Evolutionary conservation across 192 early-diverging fungal genomes (phyloP), one percentile per base, ranked within the genome.

Genomic region (Entomortierella beljakovae): DNA sequence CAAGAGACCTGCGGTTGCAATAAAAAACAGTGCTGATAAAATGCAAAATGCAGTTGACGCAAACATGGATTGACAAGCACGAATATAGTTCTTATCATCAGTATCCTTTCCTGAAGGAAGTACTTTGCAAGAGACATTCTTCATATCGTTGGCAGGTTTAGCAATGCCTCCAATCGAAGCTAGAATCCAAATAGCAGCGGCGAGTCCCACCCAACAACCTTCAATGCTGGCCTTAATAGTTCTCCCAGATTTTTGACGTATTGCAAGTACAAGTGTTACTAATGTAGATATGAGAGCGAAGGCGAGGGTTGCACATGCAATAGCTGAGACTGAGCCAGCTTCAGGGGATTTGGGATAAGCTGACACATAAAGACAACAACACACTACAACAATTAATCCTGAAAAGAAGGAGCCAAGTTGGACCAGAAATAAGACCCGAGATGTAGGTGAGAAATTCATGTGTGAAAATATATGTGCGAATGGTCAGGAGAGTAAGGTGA

Each of bases 11-110:
- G 67, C 67, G 3, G 75, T 79, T 6, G 67, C 75, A 15, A 79
- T 70, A 23, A 79, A 79, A 51, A 79, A 60, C 6, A 79, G 16
- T 1, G 62, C 75, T 10, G 75, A 60, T 1, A 65, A 25, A 10
- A 79, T 70, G 32, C 75, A 79, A 34, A 79, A 79, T 7, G 75
- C 75, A 22, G 75, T 79, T 16, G 75, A 69, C 26, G 75, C 75
- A 65, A 79, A 79, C 58, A 65, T 70, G 32, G 67, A 70, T 26
- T 79, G 75, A 31, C 75, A 79, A 29, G 75, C 75, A 10, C 75
- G 67, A 6, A 65, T 69, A 57, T 50, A 79, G 57, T 79, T 79
- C 55, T 64, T 64, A 42, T 79, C 75, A 42, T 70, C 57, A 2
- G 75, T 79, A 32, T 55, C 46, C 13, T 64, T 65, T 9, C 75